Conservation (phyloP, 108 stramenopile species). For the Discostella stelligeroides region DNA sequence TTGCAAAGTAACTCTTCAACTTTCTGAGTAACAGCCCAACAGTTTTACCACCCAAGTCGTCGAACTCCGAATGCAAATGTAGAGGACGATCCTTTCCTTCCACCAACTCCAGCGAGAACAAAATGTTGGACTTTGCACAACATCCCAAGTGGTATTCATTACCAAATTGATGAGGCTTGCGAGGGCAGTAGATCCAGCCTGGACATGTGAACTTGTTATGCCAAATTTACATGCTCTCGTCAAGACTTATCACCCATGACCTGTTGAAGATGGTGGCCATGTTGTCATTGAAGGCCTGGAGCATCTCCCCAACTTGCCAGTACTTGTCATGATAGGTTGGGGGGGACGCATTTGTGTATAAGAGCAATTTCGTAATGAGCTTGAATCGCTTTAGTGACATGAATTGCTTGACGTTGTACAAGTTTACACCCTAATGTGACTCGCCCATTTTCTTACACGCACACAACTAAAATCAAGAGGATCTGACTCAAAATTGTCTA, state of each 20-base stretch:
- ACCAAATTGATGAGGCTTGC: neutral
- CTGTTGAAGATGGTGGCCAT: neutral
- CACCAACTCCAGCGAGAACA: slow-evolving; percentile 4
- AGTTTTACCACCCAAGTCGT: too few species aligned
- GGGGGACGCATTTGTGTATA: neutral
- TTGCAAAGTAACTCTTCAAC: too few species aligned
- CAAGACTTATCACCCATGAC: slow-evolving; percentile 2
- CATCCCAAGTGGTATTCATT: neutral
- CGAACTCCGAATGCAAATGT: too few species aligned
- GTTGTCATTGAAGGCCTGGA: neutral
- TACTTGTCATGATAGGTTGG: neutral
- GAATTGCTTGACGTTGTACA: neutral
- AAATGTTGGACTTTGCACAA: neutral
- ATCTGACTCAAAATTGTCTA: too few species aligned
- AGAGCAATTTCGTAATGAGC: neutral
- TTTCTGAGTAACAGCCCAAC: too few species aligned
- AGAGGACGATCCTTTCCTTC: too few species aligned
- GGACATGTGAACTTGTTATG: neutral
- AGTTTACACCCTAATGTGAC: neutral
- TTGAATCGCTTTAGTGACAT: neutral
- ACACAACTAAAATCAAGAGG: too few species aligned
- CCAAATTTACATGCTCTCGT: slow-evolving; percentile 9
- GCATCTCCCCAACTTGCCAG: slow-evolving; percentile 2
- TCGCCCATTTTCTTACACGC: too few species aligned
- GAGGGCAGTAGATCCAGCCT: too few species aligned